Evolutionary conservation across 1,139 yeast genomes (phyloP).

Genomic region (Yamadazyma songkhlaensis): DNA sequence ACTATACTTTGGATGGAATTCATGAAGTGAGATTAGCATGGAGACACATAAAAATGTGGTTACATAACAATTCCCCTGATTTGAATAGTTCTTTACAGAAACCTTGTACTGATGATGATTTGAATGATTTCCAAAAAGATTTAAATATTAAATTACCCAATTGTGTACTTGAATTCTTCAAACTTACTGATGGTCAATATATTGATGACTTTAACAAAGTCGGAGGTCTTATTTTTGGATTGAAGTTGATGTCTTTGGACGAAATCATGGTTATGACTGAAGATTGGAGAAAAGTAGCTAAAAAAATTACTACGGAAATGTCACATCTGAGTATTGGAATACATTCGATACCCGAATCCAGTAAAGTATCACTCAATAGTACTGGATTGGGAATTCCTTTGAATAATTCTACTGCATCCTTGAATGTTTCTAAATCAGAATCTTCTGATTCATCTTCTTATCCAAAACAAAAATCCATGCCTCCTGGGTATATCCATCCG

Average conservation of each 20-base stretch:
- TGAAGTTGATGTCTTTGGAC: conserved; percentile 62
- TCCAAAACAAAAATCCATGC: conserved; percentile 70
- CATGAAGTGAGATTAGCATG: conserved; percentile 65
- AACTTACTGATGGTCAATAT: conserved; percentile 69
- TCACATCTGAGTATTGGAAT: conserved; percentile 18
- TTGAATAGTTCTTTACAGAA: conserved; percentile 55
- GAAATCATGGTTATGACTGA: conserved; percentile 63
- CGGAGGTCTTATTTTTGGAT: conserved; percentile 62
- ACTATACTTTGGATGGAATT: conserved; percentile 43
- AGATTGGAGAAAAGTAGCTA: conserved; percentile 66
- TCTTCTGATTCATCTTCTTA: conserved; percentile 14
- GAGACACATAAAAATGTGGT: conserved; percentile 68
- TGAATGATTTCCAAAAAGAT: conserved; percentile 64
- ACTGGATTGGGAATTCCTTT: conserved; percentile 2
- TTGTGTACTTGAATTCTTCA: conserved; percentile 56
- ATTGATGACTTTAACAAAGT: conserved; percentile 45
- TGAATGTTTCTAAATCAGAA: background rate
- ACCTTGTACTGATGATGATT: conserved; percentile 63
- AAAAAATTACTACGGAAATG: conserved; percentile 35
- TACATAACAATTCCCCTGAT: conserved; percentile 53
- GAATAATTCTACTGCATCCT: conserved; percentile 4
- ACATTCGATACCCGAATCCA: conserved; percentile 25
- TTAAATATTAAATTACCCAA: conserved; percentile 55
- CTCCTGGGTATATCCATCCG: conserved; percentile 67
- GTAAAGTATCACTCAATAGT: conserved; percentile 8